Evolutionary conservation across 805 yeast genomes (phyloP).

Genomic region (Cyberlindnera subsufficiens): DNA sequence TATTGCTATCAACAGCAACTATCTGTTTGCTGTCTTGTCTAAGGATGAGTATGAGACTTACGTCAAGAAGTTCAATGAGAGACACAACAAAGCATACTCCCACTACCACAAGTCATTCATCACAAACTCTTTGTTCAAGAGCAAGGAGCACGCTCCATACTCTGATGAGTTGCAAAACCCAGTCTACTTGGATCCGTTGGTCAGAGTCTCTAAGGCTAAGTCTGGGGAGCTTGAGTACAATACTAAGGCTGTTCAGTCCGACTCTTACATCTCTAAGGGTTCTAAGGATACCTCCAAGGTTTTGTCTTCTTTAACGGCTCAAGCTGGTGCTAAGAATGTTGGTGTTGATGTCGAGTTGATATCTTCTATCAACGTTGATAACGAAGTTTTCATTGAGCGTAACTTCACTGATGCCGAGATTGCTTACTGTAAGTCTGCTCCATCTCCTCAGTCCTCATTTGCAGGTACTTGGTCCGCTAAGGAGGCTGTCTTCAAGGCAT

Average conservation of each 20-base stretch:
- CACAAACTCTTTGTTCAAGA: slow-evolving; percentile 83
- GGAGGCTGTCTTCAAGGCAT: slow-evolving; percentile 96
- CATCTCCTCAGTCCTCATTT: slow-evolving; percentile 81
- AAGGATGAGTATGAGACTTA: slow-evolving; percentile 67
- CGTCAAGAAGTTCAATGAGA: slow-evolving; percentile 59
- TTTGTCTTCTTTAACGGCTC: slow-evolving; percentile 44
- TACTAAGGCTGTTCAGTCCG: slow-evolving; percentile 44
- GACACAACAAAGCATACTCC: slow-evolving; percentile 88
- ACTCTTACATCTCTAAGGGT: slow-evolving; percentile 37
- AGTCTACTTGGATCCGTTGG: slow-evolving; percentile 95
- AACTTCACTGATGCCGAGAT: slow-evolving; percentile 84
- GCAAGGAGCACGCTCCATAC: slow-evolving; percentile 93
- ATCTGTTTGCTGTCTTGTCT: slow-evolving; percentile 79
- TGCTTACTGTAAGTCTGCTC: slow-evolving; percentile 65
- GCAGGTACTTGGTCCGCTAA: slow-evolving; percentile 99
- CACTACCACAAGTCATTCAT: slow-evolving; percentile 95
- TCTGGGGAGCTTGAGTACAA: slow-evolving; percentile 41
- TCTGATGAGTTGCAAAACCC: slow-evolving; percentile 78
- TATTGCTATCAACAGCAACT: slow-evolving; percentile 85
- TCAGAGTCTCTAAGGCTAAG: slow-evolving; percentile 38
- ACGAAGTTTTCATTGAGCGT: slow-evolving; percentile 85
- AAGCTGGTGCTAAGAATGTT: slow-evolving; percentile 49
- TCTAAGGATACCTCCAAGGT: slow-evolving; percentile 61
- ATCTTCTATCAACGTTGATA: slow-evolving; percentile 73
- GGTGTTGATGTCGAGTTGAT: slow-evolving; percentile 97